phyloP scores from a whole-genome alignment of 345 rosid species.

The Erucastrum elatum region DNA sequence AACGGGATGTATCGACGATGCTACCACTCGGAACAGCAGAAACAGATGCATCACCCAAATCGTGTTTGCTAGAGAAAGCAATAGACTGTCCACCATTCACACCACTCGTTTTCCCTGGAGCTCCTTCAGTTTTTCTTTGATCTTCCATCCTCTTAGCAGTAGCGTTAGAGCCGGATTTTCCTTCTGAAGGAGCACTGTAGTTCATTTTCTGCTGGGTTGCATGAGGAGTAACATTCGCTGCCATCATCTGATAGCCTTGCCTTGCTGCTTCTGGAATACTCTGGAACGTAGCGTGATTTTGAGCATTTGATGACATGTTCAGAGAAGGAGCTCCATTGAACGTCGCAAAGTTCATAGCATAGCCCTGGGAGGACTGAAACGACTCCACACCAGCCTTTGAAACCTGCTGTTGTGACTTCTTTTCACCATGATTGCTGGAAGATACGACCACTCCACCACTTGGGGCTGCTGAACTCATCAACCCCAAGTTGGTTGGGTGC shows the following conservation, averaged over 20 bases:
- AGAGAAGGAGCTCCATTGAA: conserved; percentile 61
- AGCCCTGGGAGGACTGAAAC: conserved; percentile 61
- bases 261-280: conserved; percentile 69
- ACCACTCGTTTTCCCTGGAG: conserved; percentile 24
- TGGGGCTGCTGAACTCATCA: conserved; percentile 59
- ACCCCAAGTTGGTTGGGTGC: conserved; percentile 61
- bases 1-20: conserved; percentile 69
- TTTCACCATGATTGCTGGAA: conserved; percentile 54
- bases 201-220: conserved; percentile 75
- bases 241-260: conserved; percentile 61
- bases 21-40: conserved; percentile 55
- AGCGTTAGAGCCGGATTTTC: conserved; percentile 54
- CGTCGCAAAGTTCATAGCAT: conserved; percentile 81
- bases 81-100: conserved; percentile 59
- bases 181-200: conserved; percentile 56
- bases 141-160: conserved; percentile 55
- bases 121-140: conserved; percentile 44
- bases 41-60: conserved; percentile 55
- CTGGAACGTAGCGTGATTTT: conserved; percentile 70
- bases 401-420: conserved; percentile 58
- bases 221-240: conserved; percentile 51
- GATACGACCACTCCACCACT: conserved; percentile 45
- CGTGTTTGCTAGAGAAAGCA: conserved; percentile 70
- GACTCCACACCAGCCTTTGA: conserved; percentile 66
- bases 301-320: conserved; percentile 70